Base-by-base conservation (phyloP, 768 basidiomycete species). In the Crassisporium funariophilum region DNA sequence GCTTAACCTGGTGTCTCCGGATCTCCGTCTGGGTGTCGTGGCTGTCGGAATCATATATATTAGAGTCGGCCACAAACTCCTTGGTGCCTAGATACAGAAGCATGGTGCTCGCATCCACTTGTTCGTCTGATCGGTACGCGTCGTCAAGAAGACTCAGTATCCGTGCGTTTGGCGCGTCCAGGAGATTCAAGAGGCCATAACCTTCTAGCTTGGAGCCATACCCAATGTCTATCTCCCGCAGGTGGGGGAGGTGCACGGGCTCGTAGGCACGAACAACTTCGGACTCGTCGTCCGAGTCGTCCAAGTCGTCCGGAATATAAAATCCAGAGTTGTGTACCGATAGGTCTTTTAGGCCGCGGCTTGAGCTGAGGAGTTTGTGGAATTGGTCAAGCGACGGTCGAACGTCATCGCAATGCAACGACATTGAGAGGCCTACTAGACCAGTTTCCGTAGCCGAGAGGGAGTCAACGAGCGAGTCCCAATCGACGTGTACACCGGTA, bases 401-500 rank as follows among this genome's bases (percentile, higher is more conserved):
- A 36, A 82, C 79, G 41, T 80, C 71, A n/a, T 53, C 42, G 13
- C 71, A 73, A 57, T 79, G 80, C 38, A 76, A 82, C 8, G 74
- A 67, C n/a, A 83, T 70, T 43, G 76, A 75, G 41, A 83, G 68
- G 1, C 38, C 66, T 12, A 48, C 53, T 38, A 69, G 50, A 2
- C 56, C 57, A 8, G 41, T 41, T 19, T 44, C 46, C 10, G 57
- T 59, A 29, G 46, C 35, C 0, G 52, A 46, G 10, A 74, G 57
- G n/a, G 69, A 58, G 39, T 52, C 40, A 22, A 71, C 66, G 33
- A 80, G 73, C 17, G 70, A 59, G 2, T 61, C 41, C 82, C 79
- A 84, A 33, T 79, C 67, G 23, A 77, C 68, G 57, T 83, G 82
- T 3, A 85, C 80, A 16, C 83, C 83, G 44, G 71, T 68, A 11